Evolutionary conservation across 169 alveolate species (phyloP).

Genomic region (Perkinsus marinus): DNA sequence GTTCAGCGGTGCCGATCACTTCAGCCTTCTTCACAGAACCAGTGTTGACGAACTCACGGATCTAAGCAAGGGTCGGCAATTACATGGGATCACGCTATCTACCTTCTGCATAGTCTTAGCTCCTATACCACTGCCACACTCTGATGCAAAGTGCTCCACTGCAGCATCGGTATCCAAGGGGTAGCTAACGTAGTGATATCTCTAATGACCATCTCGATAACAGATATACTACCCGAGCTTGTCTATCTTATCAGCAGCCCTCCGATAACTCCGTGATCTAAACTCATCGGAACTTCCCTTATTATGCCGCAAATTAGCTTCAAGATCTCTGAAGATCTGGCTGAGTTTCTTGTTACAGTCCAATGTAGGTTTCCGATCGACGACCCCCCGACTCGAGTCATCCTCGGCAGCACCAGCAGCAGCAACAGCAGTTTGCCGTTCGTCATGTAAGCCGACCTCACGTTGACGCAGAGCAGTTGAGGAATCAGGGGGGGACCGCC

Average conservation of each 20-base stretch:
- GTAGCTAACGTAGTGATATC: neutral
- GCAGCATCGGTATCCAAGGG: neutral
- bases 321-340: neutral
- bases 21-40: neutral
- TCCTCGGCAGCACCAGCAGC: no score
- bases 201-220: neutral
- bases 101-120: neutral
- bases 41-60: neutral
- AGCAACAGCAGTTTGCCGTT: no score
- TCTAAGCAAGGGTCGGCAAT: neutral
- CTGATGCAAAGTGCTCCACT: neutral
- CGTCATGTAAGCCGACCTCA: no score
- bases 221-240: neutral
- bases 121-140: neutral
- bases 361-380: neutral
- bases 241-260: neutral
- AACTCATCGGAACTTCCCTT: neutral
- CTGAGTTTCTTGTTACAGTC: neutral
- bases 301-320: neutral
- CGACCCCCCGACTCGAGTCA: neutral
- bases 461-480: no score
- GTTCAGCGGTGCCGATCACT: neutral
- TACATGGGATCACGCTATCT: no score
- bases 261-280: neutral
- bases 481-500: no score